Percentiles rank a stretch among this genome's conserved stretches.
Evolutionary conservation across 768 basidiomycete species (phyloP).

Genomic region (Rossbeevera mucosa): DNA sequence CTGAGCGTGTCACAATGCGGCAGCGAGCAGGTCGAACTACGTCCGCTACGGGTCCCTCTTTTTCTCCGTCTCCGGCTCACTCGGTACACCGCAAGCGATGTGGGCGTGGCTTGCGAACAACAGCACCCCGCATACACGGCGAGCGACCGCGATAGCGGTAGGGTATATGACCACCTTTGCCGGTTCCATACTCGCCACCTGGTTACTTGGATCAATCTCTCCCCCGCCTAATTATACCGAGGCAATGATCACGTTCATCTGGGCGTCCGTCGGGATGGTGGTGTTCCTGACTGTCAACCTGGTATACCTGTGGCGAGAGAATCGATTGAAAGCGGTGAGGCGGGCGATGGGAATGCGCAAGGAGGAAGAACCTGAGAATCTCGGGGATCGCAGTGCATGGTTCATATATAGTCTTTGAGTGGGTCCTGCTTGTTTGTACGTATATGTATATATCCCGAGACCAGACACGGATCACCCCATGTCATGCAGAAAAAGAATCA

Average conservation of each 20-base stretch:
- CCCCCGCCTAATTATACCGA: background rate
- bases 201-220: background rate
- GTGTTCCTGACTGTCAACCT: background rate
- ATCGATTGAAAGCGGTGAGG: background rate
- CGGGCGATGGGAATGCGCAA: background rate
- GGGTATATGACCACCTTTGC: background rate
- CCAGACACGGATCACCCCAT: no score
- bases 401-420: background rate
- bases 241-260: background rate
- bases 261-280: background rate
- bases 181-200: background rate
- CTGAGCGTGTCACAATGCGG: background rate
- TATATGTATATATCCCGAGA: no score
- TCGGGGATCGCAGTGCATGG: background rate
- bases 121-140: background rate
- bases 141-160: background rate
- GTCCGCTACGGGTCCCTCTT: background rate
- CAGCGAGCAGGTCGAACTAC: background rate
- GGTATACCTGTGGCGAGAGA: background rate
- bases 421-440: no score
- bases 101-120: background rate
- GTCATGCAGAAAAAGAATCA: no score
- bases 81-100: background rate
- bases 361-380: background rate
- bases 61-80: background rate